Evolutionary conservation across 2,329 filamentous ascomycete genomes (phyloP).

Genomic region (Dichotomopilus funicola): DNA sequence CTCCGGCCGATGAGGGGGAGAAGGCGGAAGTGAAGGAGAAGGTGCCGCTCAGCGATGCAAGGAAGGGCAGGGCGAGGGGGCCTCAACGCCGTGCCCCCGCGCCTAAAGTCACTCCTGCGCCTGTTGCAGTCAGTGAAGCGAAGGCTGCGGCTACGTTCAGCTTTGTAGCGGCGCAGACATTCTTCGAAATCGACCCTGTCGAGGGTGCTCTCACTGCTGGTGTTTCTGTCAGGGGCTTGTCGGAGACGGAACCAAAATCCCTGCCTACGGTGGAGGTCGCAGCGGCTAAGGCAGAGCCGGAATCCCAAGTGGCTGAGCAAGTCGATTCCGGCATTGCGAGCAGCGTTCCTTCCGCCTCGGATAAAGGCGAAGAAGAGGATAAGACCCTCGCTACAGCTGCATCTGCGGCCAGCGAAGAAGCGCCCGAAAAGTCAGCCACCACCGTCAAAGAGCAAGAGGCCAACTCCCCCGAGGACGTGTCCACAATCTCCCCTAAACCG

Average conservation of each 20-base stretch:
- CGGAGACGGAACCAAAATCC: constrained; percentile 8
- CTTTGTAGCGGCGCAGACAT: constrained; percentile 41
- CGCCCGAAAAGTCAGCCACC: not conserved
- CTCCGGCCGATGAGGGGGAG: constrained; percentile 46
- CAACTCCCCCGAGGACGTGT: no score
- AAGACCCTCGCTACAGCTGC: no score
- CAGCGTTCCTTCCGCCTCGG: not conserved
- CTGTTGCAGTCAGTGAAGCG: constrained; percentile 27
- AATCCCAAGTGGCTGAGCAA: constrained; percentile 5
- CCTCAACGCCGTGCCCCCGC: constrained; percentile 53
- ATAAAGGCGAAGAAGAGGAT: no score
- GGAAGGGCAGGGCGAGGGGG: constrained; percentile 84
- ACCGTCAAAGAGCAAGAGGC: not conserved
- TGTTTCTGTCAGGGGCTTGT: constrained; percentile 7
- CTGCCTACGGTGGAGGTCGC: not conserved
- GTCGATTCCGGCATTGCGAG: not conserved
- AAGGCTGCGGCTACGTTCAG: constrained; percentile 32
- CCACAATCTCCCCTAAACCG: no score
- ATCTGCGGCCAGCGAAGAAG: no score
- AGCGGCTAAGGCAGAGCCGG: not conserved
- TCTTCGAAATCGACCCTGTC: constrained; percentile 48
- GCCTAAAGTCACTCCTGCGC: constrained; percentile 12
- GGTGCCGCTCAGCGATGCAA: constrained; percentile 75
- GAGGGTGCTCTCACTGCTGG: constrained; percentile 39
- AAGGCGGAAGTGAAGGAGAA: constrained; percentile 58